phyloP scores from a whole-genome alignment of 441 rosid species.

The Gossypium gossypioides region DNA sequence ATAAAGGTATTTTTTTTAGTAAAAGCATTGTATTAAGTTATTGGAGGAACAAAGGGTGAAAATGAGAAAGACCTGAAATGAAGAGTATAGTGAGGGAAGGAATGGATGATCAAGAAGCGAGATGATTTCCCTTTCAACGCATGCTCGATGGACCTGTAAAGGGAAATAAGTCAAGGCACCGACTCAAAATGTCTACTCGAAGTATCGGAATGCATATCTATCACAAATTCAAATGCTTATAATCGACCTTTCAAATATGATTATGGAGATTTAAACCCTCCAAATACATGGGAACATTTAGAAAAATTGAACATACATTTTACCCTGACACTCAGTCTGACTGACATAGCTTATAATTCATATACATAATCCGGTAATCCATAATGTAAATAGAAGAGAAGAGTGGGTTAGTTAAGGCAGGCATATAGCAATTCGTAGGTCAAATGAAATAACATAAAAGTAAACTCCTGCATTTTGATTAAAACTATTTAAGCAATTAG shows the following conservation, averaged over 20 bases:
- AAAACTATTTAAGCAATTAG: not conserved
- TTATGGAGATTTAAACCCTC: too few relatives aligned
- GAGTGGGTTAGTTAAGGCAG: not conserved
- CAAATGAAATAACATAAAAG: not conserved
- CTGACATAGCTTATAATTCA: not conserved
- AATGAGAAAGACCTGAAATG: conserved; percentile 58
- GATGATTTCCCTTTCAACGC: conserved; percentile 83
- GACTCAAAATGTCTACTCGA: not conserved
- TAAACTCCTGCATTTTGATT: not conserved
- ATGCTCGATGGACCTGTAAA: conserved; percentile 79
- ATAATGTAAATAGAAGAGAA: conserved; percentile 15
- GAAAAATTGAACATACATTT: not conserved
- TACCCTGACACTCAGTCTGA: not conserved
- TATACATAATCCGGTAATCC: not conserved
- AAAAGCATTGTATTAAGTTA: not conserved
- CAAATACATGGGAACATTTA: not conserved
- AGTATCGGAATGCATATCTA: not conserved
- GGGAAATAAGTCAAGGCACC: not conserved
- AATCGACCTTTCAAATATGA: too few relatives aligned
- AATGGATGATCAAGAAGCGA: conserved; percentile 87
- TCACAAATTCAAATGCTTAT: not conserved
- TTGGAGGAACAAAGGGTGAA: not conserved
- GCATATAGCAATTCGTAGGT: conserved; percentile 1
- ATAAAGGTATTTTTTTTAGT: too few relatives aligned
- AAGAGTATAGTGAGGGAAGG: conserved; percentile 78